A percentile compares a stretch with the other conserved stretches of the same genome.
These are phyloP conservation scores for Rhodamnia rubescens DNA, from an alignment of 345 rosid species.

Conservation along the genomic window DNA sequence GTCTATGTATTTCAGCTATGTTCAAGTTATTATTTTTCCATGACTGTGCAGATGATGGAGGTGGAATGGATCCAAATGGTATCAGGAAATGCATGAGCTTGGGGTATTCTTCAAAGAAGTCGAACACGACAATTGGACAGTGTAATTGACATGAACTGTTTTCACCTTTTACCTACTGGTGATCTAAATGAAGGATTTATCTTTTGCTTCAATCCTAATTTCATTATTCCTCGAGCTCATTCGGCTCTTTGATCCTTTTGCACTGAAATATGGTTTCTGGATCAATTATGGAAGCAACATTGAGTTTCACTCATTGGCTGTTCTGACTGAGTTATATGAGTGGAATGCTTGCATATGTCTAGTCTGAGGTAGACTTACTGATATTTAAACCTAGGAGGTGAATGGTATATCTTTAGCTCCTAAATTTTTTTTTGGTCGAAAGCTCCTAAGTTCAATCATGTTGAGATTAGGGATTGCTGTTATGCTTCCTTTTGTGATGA, in stretches of 20 bases:
- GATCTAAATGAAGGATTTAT: background rate
- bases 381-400: background rate
- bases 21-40: background rate
- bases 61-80: constrained; percentile 83
- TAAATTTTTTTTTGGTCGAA: too few species aligned
- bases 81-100: constrained; percentile 93
- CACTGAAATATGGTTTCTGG: background rate
- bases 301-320: background rate
- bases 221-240: background rate
- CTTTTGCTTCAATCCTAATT: background rate
- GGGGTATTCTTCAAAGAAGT: constrained; percentile 93
- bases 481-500: background rate
- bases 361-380: background rate
- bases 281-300: background rate
- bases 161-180: background rate
- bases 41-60: constrained; percentile 69
- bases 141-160: constrained; percentile 17
- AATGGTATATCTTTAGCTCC: background rate
- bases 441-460: background rate
- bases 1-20: background rate
- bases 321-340: background rate
- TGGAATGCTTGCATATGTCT: background rate
- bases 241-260: background rate
- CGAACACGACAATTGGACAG: constrained; percentile 83
- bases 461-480: background rate